Conservation (phyloP, 257 asterid species). For the Nicotiana knightiana region DNA sequence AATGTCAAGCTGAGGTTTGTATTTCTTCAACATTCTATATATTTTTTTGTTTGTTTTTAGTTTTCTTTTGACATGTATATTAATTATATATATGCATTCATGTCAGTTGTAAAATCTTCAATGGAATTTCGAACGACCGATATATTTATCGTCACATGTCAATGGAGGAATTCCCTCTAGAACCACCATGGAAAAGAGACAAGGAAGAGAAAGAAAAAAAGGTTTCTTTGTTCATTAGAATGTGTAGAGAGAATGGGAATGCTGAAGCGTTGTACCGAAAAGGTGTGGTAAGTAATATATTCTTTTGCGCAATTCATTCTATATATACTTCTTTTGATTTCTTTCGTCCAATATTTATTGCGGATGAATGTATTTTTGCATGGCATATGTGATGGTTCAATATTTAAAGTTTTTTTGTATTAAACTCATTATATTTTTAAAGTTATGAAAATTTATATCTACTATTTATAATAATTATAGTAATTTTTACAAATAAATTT, state of each 20-base stretch:
- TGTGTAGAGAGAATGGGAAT: not conserved
- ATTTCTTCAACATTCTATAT: not conserved
- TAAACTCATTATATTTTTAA: too few relatives aligned
- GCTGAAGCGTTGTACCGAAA: not conserved
- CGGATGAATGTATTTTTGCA: not conserved
- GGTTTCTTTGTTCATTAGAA: not conserved
- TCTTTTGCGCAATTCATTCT: too few relatives aligned
- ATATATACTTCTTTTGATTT: not conserved
- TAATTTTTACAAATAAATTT: too few relatives aligned
- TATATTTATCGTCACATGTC: not conserved
- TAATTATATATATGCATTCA: not conserved
- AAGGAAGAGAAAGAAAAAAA: not conserved
- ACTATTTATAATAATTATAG: too few relatives aligned
- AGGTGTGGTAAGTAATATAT: not conserved
- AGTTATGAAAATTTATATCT: too few relatives aligned
- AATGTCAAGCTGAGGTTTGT: conserved; percentile 1
- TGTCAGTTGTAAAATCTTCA: conserved; percentile 9
- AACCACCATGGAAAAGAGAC: not conserved
- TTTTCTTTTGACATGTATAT: not conserved
- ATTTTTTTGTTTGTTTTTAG: not conserved
- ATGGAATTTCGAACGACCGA: not conserved
- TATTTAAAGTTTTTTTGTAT: too few relatives aligned
- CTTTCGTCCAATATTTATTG: not conserved
- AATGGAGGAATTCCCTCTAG: not conserved
- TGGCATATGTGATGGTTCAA: not conserved